A percentile compares a stretch with the other conserved stretches of the same genome.
These are phyloP conservation scores for Saccharomycopsis phalli DNA, from an alignment of 1,139 yeast genomes.

Conservation along the genomic window DNA sequence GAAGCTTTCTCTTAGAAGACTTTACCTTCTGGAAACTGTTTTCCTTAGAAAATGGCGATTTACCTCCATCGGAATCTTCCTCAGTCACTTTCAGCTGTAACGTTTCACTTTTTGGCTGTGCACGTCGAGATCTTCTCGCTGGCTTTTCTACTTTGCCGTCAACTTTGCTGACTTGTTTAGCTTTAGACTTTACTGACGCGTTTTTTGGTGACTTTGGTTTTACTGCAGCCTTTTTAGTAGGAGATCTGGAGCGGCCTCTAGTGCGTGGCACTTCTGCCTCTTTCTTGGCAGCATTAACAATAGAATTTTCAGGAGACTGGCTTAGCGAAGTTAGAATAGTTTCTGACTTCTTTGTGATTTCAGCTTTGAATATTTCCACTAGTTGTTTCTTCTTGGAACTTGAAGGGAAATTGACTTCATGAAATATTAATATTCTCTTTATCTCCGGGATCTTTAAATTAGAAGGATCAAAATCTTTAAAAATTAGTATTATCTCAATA, in stretches of 20 bases:
- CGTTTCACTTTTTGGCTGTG: neutral
- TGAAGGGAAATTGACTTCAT: conserved; percentile 48
- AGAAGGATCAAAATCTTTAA: conserved; percentile 61
- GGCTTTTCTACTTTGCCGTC: neutral
- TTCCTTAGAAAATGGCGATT: neutral
- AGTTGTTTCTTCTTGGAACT: conserved; percentile 57
- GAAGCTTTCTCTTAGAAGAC: conserved; percentile 11
- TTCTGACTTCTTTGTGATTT: conserved; percentile 28
- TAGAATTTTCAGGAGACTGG: conserved; percentile 4
- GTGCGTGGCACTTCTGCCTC: neutral
- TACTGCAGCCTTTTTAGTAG: neutral
- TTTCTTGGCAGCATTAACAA: neutral
- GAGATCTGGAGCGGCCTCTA: neutral
- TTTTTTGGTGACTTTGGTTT: neutral
- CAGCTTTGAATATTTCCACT: conserved; percentile 40
- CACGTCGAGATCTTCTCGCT: neutral
- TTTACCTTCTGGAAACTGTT: conserved; percentile 9
- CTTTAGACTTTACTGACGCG: neutral
- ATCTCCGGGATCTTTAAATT: conserved; percentile 55
- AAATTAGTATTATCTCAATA: conserved; percentile 1
- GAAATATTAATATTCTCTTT: conserved; percentile 49
- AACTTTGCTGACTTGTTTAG: neutral
- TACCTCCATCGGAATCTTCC: conserved; percentile 2
- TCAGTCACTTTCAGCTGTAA: neutral
- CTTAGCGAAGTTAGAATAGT: conserved; percentile 20